Base-by-base conservation (phyloP, 768 basidiomycete species). In the Suillus sp. region DNA sequence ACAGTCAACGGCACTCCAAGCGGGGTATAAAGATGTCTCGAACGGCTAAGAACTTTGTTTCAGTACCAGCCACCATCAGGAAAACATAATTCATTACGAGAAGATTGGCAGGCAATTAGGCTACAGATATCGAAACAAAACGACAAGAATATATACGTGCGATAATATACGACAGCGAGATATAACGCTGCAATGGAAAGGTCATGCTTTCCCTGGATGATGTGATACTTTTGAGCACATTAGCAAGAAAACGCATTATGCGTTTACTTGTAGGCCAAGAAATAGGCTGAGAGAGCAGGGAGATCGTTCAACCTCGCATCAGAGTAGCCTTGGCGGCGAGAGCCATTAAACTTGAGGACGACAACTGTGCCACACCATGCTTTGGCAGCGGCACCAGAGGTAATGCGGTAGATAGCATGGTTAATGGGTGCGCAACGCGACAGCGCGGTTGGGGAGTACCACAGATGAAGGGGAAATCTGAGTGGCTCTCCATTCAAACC, bases 231-330 rank as follows among this genome's bases (percentile, higher is more conserved):
- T 68, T 72, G 72, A 67, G 65, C 68, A 70, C 67, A 64, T 37
- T 64, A 75, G 65, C 61, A 59, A 53, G 67, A n/a, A 55, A 61
- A 68, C 73, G 73, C 64, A 22, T 77, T 68, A 72, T 13, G 62
- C 63, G 68, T 51, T 77, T 74, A 91, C 74, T 89, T 90, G 78
- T 90, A 92, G 5, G 89, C 84, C 61, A 95, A 81, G 77, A 95
- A 95, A 71, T 93, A 95, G 2, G 93, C 90, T 1, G 93, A 93
- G 25, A 95, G 80, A 18, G 93, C 91, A 37, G 93, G 91, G 25
- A 95, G 80, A 73, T 94, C 93, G 70, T 93, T 93, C 7, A 87
- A 84, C 18, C 90, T 89, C 53, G 92, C 93, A 68, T 94, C 92
- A 0, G 91, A 80, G 70, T 95, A 95, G n/a, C 90, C 88, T 73